A percentile compares a stretch with the other conserved stretches of the same genome.
phyloP scores from a whole-genome alignment of 176 grass and related monocot species.

The Leersia perrieri region DNA sequence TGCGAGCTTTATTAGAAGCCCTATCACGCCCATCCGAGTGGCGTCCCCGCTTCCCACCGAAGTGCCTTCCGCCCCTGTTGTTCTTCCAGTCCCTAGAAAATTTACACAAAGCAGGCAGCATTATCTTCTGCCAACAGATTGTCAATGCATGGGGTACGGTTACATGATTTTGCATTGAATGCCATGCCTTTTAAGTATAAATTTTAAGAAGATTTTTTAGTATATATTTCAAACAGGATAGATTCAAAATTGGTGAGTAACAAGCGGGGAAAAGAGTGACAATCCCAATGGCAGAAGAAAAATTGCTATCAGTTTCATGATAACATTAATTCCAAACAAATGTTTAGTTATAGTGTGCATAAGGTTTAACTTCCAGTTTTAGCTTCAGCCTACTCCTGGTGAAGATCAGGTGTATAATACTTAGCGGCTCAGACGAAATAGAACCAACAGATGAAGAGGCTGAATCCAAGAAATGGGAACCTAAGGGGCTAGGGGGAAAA shows the following conservation, averaged over 20 bases:
- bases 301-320: not conserved
- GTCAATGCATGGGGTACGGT: not conserved
- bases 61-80: constrained; percentile 49
- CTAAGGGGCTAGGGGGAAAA: not conserved
- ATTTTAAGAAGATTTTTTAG: not conserved
- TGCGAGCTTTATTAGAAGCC: constrained; percentile 47
- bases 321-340: not conserved
- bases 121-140: constrained; percentile 19
- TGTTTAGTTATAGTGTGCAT: not conserved
- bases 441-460: not conserved
- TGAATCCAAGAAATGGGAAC: not conserved
- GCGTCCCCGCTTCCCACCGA: constrained; percentile 50
- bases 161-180: not conserved
- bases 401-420: not conserved
- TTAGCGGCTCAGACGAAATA: not conserved
- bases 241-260: not conserved
- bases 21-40: constrained; percentile 34
- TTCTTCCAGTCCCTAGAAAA: constrained; percentile 49
- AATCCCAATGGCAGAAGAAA: not conserved
- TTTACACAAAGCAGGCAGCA: not conserved
- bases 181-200: no score
- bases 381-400: not conserved
- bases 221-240: not conserved
- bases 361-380: not conserved
- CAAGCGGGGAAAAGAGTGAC: not conserved